A percentile compares a stretch with the other conserved stretches of the same genome.
phyloP scores from a whole-genome alignment of 192 early-diverging fungal genomes.

The Linnemannia exigua region DNA sequence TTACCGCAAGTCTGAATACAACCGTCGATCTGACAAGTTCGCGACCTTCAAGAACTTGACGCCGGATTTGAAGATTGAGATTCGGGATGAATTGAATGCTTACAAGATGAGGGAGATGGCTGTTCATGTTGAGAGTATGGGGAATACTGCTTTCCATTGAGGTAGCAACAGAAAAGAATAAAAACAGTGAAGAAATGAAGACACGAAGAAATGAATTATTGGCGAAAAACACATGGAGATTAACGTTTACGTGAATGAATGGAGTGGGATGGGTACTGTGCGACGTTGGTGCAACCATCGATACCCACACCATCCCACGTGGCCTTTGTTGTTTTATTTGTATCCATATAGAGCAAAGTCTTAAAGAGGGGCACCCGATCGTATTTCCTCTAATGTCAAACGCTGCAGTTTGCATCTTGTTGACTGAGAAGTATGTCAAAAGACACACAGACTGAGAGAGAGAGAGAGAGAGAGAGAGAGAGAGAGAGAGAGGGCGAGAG shows the following conservation, averaged over 20 bases:
- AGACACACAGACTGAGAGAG: not conserved
- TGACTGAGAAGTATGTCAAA: not conserved
- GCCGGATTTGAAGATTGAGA: slow-evolving; percentile 41
- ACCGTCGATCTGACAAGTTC: slow-evolving; percentile 40
- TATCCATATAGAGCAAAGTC: not conserved
- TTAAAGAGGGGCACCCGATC: not conserved
- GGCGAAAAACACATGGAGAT: no score
- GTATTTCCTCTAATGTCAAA: not conserved
- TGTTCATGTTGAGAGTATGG: slow-evolving; percentile 55
- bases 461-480: not conserved
- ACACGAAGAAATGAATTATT: not conserved
- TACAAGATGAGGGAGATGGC: slow-evolving; percentile 61
- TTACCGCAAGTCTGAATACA: slow-evolving; percentile 42
- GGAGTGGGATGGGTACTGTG: not conserved
- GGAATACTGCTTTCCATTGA: slow-evolving; percentile 57
- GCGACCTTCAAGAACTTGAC: slow-evolving; percentile 55
- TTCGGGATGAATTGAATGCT: slow-evolving; percentile 55
- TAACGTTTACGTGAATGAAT: not conserved
- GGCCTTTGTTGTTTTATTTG: not conserved
- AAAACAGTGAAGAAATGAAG: not conserved
- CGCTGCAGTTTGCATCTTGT: not conserved
- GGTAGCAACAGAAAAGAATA: not conserved
- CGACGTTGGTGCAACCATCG: no score
- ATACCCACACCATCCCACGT: not conserved
- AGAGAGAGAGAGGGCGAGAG: no score